Base-by-base conservation (phyloP, 2,329 filamentous ascomycete genomes). In the Gyromitra esculenta region DNA sequence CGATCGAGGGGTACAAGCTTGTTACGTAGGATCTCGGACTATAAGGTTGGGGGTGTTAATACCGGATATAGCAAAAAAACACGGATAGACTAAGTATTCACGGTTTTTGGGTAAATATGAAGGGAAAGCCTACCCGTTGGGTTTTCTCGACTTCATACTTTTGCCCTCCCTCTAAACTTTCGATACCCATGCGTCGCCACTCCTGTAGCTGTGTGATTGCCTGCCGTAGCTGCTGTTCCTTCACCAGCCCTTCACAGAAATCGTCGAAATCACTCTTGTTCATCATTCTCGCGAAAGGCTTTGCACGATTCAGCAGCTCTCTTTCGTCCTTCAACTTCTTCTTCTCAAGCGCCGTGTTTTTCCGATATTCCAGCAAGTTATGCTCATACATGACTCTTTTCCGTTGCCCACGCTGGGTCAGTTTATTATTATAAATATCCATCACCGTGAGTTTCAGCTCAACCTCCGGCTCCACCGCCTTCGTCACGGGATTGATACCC, bases 351-450 rank as follows among this genome's bases (percentile, higher is more conserved):
- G 93, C 92, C 35, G 89, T 91, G 82, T 97, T 97, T 83, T 97
- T 96, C 78, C 94, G 88, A 82, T 99, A 99, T 72, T 99, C 95
- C 2, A 99, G 87, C 37, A 99, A 86, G 76, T 92, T 92, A 84
- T 99, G 96, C 82, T 98, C 94, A 81, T 99, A 98, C 5, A 99
- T 92, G 65, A 98, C 92, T 85, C 96, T 96, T 84, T 99, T 99
- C 59, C 96, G 89, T 81, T 98, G 95, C 5, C 95, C 95, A 80
- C 96, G 90, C 73, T 94, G 92, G 1, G 94, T 97, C 18, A 99
- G 85, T 3, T 94, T 90, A 74, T 92, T 91, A 82, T 99, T 99
- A 86, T 99, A 99, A 65, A 99, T 97, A 79, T 97, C 94, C 90
- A 99, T 97, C 21, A 99, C 94, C 0, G 94, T 97, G 85, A 98